Evolutionary conservation across 1,139 yeast genomes (phyloP).

Genomic region (Maudiozyma humilis): DNA sequence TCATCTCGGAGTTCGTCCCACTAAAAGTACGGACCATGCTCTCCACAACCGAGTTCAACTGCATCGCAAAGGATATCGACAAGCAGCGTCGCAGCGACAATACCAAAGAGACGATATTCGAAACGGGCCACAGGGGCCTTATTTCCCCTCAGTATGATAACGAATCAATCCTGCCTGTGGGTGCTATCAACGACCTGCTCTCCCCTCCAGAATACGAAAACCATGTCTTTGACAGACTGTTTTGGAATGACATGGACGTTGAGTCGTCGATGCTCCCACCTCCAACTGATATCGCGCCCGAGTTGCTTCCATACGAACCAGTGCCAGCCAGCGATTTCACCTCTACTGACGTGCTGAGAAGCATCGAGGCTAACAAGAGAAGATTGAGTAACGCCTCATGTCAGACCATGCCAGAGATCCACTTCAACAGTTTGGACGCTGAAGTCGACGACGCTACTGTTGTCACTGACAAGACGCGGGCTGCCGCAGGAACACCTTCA

Average conservation of each 20-base stretch:
- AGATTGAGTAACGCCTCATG: slow-evolving; percentile 4
- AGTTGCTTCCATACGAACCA: background rate
- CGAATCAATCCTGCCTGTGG: slow-evolving; percentile 3
- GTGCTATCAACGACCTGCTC: slow-evolving; percentile 26
- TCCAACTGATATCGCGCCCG: slow-evolving; percentile 2
- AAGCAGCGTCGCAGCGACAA: slow-evolving; percentile 15
- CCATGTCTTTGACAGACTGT: slow-evolving; percentile 77
- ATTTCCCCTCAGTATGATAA: background rate
- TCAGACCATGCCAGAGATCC: slow-evolving; percentile 4
- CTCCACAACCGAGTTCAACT: slow-evolving; percentile 7
- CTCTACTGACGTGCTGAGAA: background rate
- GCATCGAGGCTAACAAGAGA: background rate
- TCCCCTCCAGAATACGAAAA: slow-evolving; percentile 89
- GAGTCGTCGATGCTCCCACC: background rate
- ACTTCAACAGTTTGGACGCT: background rate
- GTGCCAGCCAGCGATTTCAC: background rate
- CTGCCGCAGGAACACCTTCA: background rate
- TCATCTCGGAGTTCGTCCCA: slow-evolving; percentile 74
- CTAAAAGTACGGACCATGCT: slow-evolving; percentile 40
- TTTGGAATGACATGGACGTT: slow-evolving; percentile 46
- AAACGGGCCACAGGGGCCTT: slow-evolving; percentile 25
- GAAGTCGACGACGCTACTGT: background rate
- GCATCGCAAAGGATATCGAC: slow-evolving; percentile 6
- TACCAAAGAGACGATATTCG: slow-evolving; percentile 30
- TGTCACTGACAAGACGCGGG: background rate